These are phyloP conservation scores for Naegleria gruberi DNA, from an alignment of 208 protist species.

Conservation along the genomic window DNA sequence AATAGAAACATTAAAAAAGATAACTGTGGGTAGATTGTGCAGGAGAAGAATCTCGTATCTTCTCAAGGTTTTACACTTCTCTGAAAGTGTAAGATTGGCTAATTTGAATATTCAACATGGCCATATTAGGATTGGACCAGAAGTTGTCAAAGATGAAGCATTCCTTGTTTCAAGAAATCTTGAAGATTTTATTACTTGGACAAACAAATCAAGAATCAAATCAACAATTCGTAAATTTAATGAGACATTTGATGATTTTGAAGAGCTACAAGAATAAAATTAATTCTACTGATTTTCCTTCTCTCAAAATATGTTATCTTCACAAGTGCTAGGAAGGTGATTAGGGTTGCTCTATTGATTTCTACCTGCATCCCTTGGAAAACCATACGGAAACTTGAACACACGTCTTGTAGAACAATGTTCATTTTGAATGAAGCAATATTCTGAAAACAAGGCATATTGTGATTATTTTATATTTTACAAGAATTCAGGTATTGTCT, in stretches of 20 bases:
- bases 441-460: no score
- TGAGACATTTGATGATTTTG: conserved; percentile 22
- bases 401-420: no score
- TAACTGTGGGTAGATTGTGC: not conserved
- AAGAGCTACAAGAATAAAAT: not conserved
- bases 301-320: no score
- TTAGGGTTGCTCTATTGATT: no score
- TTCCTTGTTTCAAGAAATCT: conserved; percentile 17
- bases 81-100: conserved; percentile 2
- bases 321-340: no score
- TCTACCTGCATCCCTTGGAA: no score
- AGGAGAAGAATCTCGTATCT: conserved; percentile 10
- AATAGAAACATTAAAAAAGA: not conserved
- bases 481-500: no score
- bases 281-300: no score
- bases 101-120: conserved; percentile 1
- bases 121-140: conserved; percentile 17
- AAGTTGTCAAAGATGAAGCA: not conserved
- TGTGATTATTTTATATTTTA: no score
- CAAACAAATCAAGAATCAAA: not conserved
- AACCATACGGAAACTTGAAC: no score
- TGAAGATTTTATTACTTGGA: conserved; percentile 22
- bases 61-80: not conserved
- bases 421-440: no score
- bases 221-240: conserved; percentile 4